Percentiles rank a stretch among this genome's conserved stretches.
These are phyloP conservation scores for Trametes elegans DNA, from an alignment of 768 basidiomycete genomes.

Conservation along the genomic window DNA sequence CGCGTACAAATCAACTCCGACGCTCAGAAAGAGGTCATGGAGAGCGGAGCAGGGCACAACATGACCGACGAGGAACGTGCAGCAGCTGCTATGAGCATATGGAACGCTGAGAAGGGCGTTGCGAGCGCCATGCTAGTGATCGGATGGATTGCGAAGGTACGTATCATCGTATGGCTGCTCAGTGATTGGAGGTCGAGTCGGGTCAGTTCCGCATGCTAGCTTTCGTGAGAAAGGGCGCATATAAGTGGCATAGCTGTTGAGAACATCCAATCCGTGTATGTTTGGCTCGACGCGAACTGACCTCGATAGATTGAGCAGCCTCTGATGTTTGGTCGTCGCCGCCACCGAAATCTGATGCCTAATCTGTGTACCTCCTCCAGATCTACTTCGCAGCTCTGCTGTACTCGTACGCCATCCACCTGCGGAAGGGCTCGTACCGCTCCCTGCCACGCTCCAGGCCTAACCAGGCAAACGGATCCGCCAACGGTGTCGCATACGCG, in stretches of 20 bases:
- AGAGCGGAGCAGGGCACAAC: constrained; percentile 46
- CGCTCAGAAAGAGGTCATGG: constrained; percentile 86
- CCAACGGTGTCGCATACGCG: constrained; percentile 11
- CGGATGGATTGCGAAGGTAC: constrained; percentile 88
- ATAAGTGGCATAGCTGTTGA: no score
- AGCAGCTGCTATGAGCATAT: constrained; percentile 74
- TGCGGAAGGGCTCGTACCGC: constrained; percentile 89
- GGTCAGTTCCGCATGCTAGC: no score
- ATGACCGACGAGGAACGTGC: constrained; percentile 67
- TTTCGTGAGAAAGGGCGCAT: no score
- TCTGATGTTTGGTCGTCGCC: no score
- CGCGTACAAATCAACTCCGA: constrained; percentile 73
- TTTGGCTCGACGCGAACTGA: no score
- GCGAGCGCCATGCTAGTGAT: constrained; percentile 74
- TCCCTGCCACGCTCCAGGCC: constrained; percentile 55
- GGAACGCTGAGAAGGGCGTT: constrained; percentile 86
- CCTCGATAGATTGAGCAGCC: no score
- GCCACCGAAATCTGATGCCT: no score
- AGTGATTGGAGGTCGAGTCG: no score
- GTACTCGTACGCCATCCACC: constrained; percentile 92
- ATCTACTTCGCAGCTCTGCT: constrained; percentile 87
- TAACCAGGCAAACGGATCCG: constrained; percentile 15
- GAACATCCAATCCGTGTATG: no score
- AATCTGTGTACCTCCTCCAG: constrained; percentile 37
- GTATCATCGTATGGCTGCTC: no score